Evolutionary conservation across 1,284 basidiomycete species (phyloP).

Genomic region (Rhodotorula glutinis): DNA sequence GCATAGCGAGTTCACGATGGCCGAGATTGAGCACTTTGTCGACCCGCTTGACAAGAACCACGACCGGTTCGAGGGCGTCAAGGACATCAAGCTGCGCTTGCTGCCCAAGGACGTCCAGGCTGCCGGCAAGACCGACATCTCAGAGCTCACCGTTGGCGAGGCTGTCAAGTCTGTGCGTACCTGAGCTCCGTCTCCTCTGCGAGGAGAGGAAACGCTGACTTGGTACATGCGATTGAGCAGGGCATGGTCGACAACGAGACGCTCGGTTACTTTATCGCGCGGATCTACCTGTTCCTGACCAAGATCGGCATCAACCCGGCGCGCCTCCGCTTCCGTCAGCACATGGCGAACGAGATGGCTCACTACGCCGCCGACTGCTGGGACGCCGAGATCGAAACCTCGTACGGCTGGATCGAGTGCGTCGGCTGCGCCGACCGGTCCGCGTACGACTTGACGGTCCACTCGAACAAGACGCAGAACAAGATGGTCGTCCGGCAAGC

Average conservation of each 20-base stretch:
- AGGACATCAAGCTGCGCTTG: conserved; percentile 69
- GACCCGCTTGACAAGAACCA: conserved; percentile 92
- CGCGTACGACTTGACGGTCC: conserved; percentile 80
- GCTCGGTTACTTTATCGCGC: conserved; percentile 92
- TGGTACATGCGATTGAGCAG: conserved; percentile 43
- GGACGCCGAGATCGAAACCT: conserved; percentile 96
- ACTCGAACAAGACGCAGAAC: conserved; percentile 54
- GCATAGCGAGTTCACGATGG: conserved; percentile 99
- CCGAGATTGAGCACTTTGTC: conserved; percentile 98
- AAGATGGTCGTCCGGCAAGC: conserved; percentile 64
- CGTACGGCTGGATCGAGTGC: conserved; percentile 97
- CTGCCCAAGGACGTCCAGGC: conserved; percentile 80
- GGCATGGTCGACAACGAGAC: conserved; percentile 95
- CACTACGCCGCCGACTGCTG: conserved; percentile 99
- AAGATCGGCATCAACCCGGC: conserved; percentile 89
- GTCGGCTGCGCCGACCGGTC: conserved; percentile 99
- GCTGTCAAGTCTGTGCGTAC: conserved; percentile 63
- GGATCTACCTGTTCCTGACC: conserved; percentile 84
- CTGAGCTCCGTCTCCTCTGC: no score
- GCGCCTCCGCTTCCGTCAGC: conserved; percentile 88
- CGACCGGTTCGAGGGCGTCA: conserved; percentile 75
- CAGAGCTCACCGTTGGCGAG: conserved; percentile 74
- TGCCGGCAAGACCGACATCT: conserved; percentile 67
- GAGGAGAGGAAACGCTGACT: background rate
- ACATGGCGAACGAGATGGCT: conserved; percentile 98